Base-by-base conservation (phyloP, 2,329 filamentous ascomycete species). In the Trichoderma aggressivum region DNA sequence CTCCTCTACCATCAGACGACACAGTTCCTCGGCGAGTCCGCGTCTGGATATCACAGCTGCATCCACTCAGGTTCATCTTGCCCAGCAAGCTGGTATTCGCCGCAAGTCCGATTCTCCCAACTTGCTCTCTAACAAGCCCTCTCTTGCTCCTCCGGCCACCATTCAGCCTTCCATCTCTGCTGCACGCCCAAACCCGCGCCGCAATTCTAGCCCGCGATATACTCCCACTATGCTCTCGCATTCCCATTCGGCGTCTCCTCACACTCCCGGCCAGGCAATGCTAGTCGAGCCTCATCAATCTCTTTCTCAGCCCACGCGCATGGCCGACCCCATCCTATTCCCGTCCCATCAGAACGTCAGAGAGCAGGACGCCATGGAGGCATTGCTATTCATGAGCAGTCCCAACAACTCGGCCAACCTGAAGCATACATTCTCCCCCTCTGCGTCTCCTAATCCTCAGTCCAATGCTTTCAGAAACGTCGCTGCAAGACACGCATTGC, bases 301-400 rank as follows among this genome's bases (percentile, higher is more conserved):
- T 78, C 73, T 77, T 73, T 72, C 76, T n/a, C 76, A 77, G 72
- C 71, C 78, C 16, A 55, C 58, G 28, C 61, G 68, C 4, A 80
- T 79, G 64, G 79, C 81, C 24, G 86, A 88, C 68, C 84, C 87
- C 8, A 87, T 90, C 18, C 81, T 92, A 5, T 89, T 90, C 72
- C 92, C 91, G 34, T 90, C 90, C 1, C 79, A 80, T 70, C 90
- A 92, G 73, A 89, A 89, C 26, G 83, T 88, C 10, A 88, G 92
- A 65, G 93, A 96, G 77, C 92, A 94, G 77, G 93, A 95, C 76
- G 93, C 93, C 7, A 89, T 95, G 60, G 92, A 94, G 77, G 91
- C 92, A 0, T 81, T 96, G 28, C 84, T 95, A 30, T 94, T 94
- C 77, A 92, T 96, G 89, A 94, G 92, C 76, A 93, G 91, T 73